Evolutionary conservation across 2,329 filamentous ascomycete genomes (phyloP), one percentile per base, ranked within the genome.

Genomic region (Plectosphaerella sp.): DNA sequence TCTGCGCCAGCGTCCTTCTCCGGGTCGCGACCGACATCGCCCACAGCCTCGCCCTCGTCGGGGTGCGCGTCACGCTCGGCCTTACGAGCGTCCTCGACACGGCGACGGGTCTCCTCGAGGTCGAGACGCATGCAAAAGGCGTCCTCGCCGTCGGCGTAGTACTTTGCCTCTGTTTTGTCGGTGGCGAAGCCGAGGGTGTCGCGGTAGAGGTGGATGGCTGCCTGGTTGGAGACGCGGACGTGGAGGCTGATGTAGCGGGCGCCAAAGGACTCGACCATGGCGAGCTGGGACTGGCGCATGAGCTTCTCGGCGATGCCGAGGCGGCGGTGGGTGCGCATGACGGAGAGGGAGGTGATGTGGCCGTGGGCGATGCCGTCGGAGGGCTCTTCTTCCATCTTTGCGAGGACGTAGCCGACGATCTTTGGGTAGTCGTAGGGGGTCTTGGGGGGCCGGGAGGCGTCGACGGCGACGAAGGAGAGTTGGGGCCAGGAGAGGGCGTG

Each of bases 321-420:
- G 51, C 93, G 75, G 54, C 94, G 78, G 72, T 99, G 94, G 59
- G 94, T 99, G 59, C 94, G 80, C 94, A 97, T 99, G 43, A 99
- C 94, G 64, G 87, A 92, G 65, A 99, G 72, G 61, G 87, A 92
- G 45, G 94, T 99, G 66, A 99, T 97, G 75, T 99, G 94, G 15
- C 94, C 94, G 73, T 97, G 94, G 62, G 87, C 89, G 41, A 97
- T 77, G 53, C 92, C 92, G 69, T 97, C 93, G 54, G 87, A 67
- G 8, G 94, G 93, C 71, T 97, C 94, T 76, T 99, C 94, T 72
- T 99, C 94, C 92, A 99, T 99, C 80, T 99, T 99, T 49, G 94
- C 94, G 24, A 99, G 85, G n/a, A 99, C 94, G 68, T 99, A 99
- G 62, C 94, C 94, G 22, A 99, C 94, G 55, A 99, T 96, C 73